Evolutionary conservation across 805 yeast species (phyloP), one percentile per base, ranked within the genome.

Genomic region (Candida endomychidarum): DNA sequence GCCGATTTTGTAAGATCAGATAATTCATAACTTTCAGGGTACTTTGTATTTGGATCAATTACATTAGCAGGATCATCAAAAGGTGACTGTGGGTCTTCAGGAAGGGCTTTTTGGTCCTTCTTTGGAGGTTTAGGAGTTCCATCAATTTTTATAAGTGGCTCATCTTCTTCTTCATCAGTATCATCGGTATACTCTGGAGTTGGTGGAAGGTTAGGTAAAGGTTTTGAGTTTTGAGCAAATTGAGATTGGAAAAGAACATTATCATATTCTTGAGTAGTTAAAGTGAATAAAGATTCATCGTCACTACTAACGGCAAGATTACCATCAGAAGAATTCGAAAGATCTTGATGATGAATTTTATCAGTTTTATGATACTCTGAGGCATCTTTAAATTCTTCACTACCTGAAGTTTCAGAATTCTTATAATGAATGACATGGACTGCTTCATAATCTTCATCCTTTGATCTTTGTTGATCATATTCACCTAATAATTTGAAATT

Each of bases 401-500:
- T 23, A 3, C 21, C 20, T 12, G 18, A 26, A 6, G 40, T 12
- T 9, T 29, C 42, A 25, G 46, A 32, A 18, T 37, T 32, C 12
- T 36, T 12, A 9, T 68, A 64, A 9, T 51, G 48, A 9, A 42
- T 19, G 6, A 78, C 61, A 48, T 59, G 72, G 4, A 81, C 87
- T 26, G 70, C 59, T 18, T 63, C 61, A 50, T 58, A 78, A 30
- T 74, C 58, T 10, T 50, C 56, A 0, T 45, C 51, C 35, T 60
- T 60, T 19, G 86, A 78, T 43, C 61, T 48, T n/a, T 48, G 57
- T 7, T 48, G 73, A 52, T 84, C 93, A 54, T 82, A 86, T 53
- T 80, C 86, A 27, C 93, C 93, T 14, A 83, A 40, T n/a, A 83
- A 58, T 46, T 70, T 75, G 47, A 84, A 75, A 1, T 70, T 57